Base-by-base conservation (phyloP, 2,329 filamentous ascomycete genomes). In the Diaporthe batatas region DNA sequence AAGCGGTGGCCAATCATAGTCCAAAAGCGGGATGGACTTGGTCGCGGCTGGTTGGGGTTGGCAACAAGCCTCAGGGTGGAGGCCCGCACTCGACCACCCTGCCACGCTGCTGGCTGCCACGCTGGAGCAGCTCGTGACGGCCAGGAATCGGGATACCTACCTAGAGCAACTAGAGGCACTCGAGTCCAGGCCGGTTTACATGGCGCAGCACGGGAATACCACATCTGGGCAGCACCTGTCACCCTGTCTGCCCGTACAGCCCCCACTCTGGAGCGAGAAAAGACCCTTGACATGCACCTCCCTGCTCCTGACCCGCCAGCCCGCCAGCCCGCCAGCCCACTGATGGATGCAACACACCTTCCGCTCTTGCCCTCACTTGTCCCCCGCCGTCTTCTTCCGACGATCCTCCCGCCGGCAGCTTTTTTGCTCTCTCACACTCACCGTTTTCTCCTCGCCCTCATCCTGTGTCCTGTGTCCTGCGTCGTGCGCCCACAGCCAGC, bases 361-460 rank as follows among this genome's bases (percentile, higher is more conserved):
- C 69, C 58, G n/a, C 25, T 71, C 59, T 11, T 11, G 47, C 32
- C 62, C 59, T 65, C 59, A 65, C 42, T 18, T 36, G 39, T 34
- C 68, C 67, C 67, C 72, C 68, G 68, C 72, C 72, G 68, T 71
- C 72, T 73, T 71, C 51, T 59, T 51, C 72, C 72, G 58, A 67
- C 55, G 42, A 29, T 34, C n/a, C 39, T 59, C 53, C 58, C 44
- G 62, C 55, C n/a, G 53, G 55, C 44, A 23, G 36, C 25, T 57
- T 53, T 55, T 36, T 65, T 54, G 32, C 23, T 23, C 54, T 16
- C 32, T 25, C 47, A 18, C 32, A 51, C n/a, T 53, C 32, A 53
- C 59, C 14, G 5, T 29, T 64, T 34, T 49, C 32, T 44, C 23
- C 58, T 44, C 58, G 39, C 10, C 18, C 54, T 36, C 32, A 21